Base-by-base conservation (phyloP, 208 protist genomes). In the Willaertia magna region DNA sequence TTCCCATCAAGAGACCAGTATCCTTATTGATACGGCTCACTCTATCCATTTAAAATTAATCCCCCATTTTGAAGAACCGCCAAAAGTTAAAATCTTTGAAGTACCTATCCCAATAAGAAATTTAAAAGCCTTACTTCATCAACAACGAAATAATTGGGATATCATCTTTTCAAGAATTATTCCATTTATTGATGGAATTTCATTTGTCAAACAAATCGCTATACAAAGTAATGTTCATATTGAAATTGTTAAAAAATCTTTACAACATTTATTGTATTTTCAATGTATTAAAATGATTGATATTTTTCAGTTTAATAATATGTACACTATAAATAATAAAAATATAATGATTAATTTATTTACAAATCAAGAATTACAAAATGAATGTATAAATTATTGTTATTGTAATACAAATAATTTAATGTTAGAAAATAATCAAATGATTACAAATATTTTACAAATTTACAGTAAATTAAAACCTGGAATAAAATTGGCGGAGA, bases 231-330 rank as follows among this genome's bases (percentile, higher is more conserved):
- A 46, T 51, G 76, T 81, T 4, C 76, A 81, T 12, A 39, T 81
- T 39, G 76, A 81, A 51, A 18, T 81, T 34, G 76, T 81, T 9
- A 47, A 81, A 81, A 81, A 51, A 20, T 44, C 43, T 39, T 51
- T 81, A 18, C 76, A 51, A 12, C 40, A 81, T 14, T 51, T 81
- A 51, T 39, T 47, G 22, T 81, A 81, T 18, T 51, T 51, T 47
- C 6, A 34, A 12, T 51, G 40, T 81, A 40, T 81, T 39, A 34
- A 40, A 46, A 52, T 81, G 43, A 34, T 81, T 51, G 76, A 81
- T 26, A 81, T 81, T 39, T 81, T 81, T 20, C 76, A 81, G 43
- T 81, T 40, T 39, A 51, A 43, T n/a, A 81, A 81, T 18, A 81
- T 81, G 76, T 81, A 81, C 39, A 18, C 43, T 39, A 18, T 81